Evolutionary conservation across 352 stramenopile genomes (phyloP).

Genomic region (Phytophthora hibernalis): DNA sequence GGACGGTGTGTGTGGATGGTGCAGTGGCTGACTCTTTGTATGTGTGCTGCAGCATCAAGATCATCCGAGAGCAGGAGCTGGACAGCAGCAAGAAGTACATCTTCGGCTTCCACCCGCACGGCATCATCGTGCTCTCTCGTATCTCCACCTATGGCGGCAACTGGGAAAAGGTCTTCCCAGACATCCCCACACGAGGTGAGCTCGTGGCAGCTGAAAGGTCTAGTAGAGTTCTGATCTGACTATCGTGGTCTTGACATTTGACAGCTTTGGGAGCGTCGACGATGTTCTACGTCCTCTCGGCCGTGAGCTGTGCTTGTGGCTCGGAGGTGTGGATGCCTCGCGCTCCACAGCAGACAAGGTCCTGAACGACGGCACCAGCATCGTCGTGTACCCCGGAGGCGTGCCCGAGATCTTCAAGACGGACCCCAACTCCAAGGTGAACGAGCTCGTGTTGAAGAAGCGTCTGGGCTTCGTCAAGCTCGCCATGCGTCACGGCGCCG

Average conservation of each 20-base stretch:
- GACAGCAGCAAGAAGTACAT: constrained; percentile 76
- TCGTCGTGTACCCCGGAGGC: constrained; percentile 79
- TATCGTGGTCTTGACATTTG: not conserved
- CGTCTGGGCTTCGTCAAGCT: constrained; percentile 86
- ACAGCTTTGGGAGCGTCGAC: constrained; percentile 66
- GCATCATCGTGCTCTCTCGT: constrained; percentile 81
- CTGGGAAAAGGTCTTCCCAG: constrained; percentile 78
- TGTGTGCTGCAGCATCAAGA: constrained; percentile 42
- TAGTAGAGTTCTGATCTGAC: not conserved
- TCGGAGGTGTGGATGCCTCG: constrained; percentile 78
- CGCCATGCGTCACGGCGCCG: constrained; percentile 75
- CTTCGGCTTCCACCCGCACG: constrained; percentile 79
- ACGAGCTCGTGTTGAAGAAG: constrained; percentile 77
- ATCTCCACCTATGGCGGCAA: constrained; percentile 68
- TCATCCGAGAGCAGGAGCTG: constrained; percentile 70
- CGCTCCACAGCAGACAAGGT: constrained; percentile 80
- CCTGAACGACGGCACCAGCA: constrained; percentile 65
- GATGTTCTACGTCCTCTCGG: constrained; percentile 78
- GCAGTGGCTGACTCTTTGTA: not conserved
- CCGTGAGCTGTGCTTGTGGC: constrained; percentile 74
- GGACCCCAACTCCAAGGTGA: constrained; percentile 78
- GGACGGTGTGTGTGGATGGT: not conserved
- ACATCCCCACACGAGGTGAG: constrained; percentile 55
- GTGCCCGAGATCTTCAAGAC: constrained; percentile 83
- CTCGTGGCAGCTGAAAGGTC: not conserved